Percentiles rank a stretch among this genome's conserved stretches.
phyloP scores from a whole-genome alignment of 805 yeast species.

The Brettanomyces naardenensis region DNA sequence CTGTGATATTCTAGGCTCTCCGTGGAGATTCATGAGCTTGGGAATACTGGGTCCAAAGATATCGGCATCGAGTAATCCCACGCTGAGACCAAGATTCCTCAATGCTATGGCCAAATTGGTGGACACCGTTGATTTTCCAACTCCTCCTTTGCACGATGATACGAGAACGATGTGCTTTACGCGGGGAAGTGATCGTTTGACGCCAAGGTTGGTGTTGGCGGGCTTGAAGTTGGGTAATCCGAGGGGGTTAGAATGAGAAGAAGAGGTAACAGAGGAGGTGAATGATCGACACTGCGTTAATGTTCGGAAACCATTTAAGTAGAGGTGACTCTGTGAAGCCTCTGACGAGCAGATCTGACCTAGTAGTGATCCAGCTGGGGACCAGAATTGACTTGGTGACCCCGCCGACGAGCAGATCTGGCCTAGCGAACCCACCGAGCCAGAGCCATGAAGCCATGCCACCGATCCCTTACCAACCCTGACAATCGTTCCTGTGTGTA shows the following conservation, averaged over 20 bases:
- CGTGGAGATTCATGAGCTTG: constrained; percentile 52
- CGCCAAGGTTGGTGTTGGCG: constrained; percentile 42
- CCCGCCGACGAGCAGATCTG: too few relatives aligned
- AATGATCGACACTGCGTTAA: too few relatives aligned
- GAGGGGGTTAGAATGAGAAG: constrained; percentile 15
- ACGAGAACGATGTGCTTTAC: constrained; percentile 58
- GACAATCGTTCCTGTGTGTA: too few relatives aligned
- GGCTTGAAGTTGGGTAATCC: constrained; percentile 37
- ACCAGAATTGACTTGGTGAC: too few relatives aligned
- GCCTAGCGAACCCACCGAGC: too few relatives aligned
- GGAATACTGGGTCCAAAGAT: constrained; percentile 84
- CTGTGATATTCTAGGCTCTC: constrained; percentile 55
- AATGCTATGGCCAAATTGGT: constrained; percentile 63
- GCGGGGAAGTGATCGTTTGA: constrained; percentile 47
- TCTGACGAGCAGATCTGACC: too few relatives aligned
- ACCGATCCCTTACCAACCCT: too few relatives aligned
- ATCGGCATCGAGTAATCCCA: constrained; percentile 74
- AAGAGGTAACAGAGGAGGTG: neutral
- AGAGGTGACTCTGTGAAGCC: too few relatives aligned
- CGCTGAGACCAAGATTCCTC: constrained; percentile 41
- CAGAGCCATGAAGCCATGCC: too few relatives aligned
- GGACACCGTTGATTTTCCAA: constrained; percentile 70
- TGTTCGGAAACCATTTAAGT: too few relatives aligned
- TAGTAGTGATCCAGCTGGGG: too few relatives aligned
- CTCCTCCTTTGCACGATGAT: constrained; percentile 76